phyloP scores from a whole-genome alignment of 768 basidiomycete species.

The Tulasnella sp. region DNA sequence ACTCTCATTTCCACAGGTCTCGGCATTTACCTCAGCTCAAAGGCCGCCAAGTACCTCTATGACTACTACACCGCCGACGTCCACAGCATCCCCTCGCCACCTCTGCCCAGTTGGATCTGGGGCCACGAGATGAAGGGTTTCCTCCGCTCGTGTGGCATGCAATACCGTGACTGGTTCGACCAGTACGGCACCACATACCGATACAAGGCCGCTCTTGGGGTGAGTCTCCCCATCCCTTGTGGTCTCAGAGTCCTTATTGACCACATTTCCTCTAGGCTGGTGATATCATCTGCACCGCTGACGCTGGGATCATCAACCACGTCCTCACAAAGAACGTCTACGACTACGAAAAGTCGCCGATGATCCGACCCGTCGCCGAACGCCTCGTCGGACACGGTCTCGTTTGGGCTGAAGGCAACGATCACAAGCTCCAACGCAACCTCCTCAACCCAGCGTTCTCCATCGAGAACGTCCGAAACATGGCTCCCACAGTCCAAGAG shows the following conservation, averaged over 20 bases:
- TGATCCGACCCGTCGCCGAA: constrained; percentile 25
- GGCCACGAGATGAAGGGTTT: constrained; percentile 11
- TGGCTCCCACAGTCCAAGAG: constrained; percentile 1
- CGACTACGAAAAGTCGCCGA: constrained; percentile 9
- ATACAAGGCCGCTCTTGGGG: not conserved
- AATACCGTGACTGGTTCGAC: constrained; percentile 11
- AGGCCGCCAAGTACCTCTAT: not conserved
- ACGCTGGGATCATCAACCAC: constrained; percentile 9
- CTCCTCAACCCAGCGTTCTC: constrained; percentile 15
- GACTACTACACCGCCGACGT: not conserved
- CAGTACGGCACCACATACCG: not conserved
- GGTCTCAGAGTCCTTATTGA: no score
- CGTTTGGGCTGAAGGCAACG: constrained; percentile 30
- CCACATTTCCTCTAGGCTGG: not conserved
- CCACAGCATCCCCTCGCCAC: not conserved
- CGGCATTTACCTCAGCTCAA: not conserved
- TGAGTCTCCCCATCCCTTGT: not conserved
- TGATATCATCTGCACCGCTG: constrained; percentile 5
- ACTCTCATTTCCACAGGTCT: not conserved
- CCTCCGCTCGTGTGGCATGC: constrained; percentile 4
- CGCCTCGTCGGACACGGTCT: constrained; percentile 28
- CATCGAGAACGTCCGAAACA: constrained; percentile 2
- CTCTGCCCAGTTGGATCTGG: constrained; percentile 4
- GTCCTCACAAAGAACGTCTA: not conserved
- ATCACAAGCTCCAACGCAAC: constrained; percentile 24